These are phyloP conservation scores for Quercus rubra DNA, from an alignment of 306 rosid species.

Conservation along the genomic window DNA sequence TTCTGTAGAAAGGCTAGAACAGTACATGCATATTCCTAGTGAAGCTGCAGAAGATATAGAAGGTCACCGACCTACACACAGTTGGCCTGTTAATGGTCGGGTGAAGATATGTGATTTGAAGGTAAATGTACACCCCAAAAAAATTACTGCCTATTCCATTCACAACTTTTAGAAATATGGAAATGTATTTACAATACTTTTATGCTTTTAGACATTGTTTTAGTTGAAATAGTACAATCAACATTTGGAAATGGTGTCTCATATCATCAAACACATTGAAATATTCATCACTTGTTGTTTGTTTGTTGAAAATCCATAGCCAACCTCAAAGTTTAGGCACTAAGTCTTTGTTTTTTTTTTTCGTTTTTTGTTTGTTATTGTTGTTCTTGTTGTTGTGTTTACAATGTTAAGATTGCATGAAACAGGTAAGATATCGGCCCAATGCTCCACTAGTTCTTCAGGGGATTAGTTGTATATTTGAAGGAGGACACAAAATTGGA, in stretches of 20 bases:
- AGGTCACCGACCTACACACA: slow-evolving; percentile 19
- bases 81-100: slow-evolving; percentile 27
- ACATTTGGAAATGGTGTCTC: too few species aligned
- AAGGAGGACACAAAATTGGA: slow-evolving; percentile 33
- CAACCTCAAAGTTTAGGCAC: too few species aligned
- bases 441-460: slow-evolving; percentile 25
- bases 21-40: slow-evolving; percentile 35
- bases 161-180: background rate
- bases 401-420: background rate
- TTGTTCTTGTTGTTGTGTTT: background rate
- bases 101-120: slow-evolving; percentile 29
- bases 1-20: slow-evolving; percentile 34
- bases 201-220: too few species aligned
- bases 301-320: too few species aligned
- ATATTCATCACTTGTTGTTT: too few species aligned
- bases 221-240: too few species aligned
- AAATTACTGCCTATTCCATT: background rate
- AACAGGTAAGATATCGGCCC: slow-evolving; percentile 30
- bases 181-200: background rate
- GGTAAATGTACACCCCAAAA: slow-evolving; percentile 10
- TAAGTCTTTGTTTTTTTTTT: too few species aligned
- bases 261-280: too few species aligned
- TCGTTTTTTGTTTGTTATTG: too few species aligned
- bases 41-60: slow-evolving; percentile 24
- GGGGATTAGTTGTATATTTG: slow-evolving; percentile 25